phyloP scores from a whole-genome alignment of 805 yeast genomes.

The Metschnikowia peoriensis region DNA sequence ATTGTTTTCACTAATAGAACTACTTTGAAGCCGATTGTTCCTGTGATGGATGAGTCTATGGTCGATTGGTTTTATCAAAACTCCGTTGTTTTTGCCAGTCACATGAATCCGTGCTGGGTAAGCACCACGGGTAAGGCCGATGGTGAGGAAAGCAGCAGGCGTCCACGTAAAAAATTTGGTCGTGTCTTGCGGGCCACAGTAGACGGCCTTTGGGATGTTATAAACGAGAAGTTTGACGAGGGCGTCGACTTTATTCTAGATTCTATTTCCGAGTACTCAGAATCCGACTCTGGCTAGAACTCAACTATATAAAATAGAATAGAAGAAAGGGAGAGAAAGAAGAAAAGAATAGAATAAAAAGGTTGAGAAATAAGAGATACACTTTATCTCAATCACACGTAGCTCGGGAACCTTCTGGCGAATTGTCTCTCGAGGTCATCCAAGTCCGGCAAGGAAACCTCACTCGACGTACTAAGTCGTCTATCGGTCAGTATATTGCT shows the following conservation, averaged over 20 bases:
- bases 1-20: constrained; percentile 68
- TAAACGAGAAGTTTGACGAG: constrained; percentile 81
- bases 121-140: constrained; percentile 32
- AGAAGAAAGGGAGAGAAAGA: too few species aligned
- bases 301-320: constrained; percentile 1
- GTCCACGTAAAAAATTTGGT: constrained; percentile 89
- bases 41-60: constrained; percentile 84
- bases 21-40: constrained; percentile 73
- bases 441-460: constrained; percentile 48
- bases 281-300: constrained; percentile 13
- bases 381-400: constrained; percentile 30
- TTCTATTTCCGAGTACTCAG: constrained; percentile 51
- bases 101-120: constrained; percentile 80
- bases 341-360: too few species aligned
- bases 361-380: neutral
- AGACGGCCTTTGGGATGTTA: constrained; percentile 73
- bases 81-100: constrained; percentile 77
- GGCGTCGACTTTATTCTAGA: constrained; percentile 81
- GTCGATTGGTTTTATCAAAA: constrained; percentile 90
- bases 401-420: constrained; percentile 59
- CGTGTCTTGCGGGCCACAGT: constrained; percentile 73
- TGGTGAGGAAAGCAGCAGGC: constrained; percentile 44
- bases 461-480: constrained; percentile 37
- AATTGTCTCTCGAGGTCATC: constrained; percentile 61
- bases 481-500: constrained; percentile 22